A percentile compares a stretch with the other conserved stretches of the same genome.
These are phyloP conservation scores for Verticillium longisporum DNA, from an alignment of 2,329 filamentous ascomycete species.

Conservation along the genomic window DNA sequence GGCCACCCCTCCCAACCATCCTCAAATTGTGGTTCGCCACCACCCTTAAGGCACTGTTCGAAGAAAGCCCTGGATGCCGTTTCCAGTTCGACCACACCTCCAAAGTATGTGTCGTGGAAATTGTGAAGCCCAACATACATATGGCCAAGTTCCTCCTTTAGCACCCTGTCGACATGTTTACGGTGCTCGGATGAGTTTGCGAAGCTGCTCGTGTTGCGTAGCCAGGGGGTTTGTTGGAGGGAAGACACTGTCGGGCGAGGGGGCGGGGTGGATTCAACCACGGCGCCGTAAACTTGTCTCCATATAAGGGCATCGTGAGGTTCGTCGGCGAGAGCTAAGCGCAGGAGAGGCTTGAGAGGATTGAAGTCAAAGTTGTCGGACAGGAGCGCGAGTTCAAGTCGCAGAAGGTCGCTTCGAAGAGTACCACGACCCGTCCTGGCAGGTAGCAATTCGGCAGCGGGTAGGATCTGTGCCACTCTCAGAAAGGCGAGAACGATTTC, in stretches of 20 bases:
- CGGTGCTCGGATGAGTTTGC: constrained; percentile 27
- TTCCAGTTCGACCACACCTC: constrained; percentile 20
- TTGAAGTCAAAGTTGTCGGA: constrained; percentile 7
- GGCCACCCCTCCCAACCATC: constrained; percentile 27
- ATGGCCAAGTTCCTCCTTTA: constrained; percentile 25
- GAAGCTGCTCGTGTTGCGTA: constrained; percentile 22
- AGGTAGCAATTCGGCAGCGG: neutral
- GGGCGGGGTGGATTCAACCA: constrained; percentile 25
- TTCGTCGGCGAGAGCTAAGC: constrained; percentile 17
- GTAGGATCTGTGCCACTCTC: neutral
- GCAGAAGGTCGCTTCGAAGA: neutral
- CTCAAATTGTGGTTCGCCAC: constrained; percentile 21
- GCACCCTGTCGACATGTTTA: constrained; percentile 22
- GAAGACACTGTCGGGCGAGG: constrained; percentile 18
- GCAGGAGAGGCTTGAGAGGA: constrained; percentile 24
- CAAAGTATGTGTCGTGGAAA: constrained; percentile 26
- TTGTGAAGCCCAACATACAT: constrained; percentile 25
- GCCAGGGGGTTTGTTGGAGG: constrained; percentile 21
- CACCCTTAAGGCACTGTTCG: constrained; percentile 22
- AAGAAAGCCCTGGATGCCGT: constrained; percentile 25
- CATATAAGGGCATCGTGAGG: constrained; percentile 25
- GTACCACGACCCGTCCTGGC: neutral
- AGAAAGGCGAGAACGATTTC: neutral
- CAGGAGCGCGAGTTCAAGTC: neutral
- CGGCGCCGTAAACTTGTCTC: constrained; percentile 25